Conservation (phyloP, 192 early-diverging fungal genomes). For the Coemansia sp. region DNA sequence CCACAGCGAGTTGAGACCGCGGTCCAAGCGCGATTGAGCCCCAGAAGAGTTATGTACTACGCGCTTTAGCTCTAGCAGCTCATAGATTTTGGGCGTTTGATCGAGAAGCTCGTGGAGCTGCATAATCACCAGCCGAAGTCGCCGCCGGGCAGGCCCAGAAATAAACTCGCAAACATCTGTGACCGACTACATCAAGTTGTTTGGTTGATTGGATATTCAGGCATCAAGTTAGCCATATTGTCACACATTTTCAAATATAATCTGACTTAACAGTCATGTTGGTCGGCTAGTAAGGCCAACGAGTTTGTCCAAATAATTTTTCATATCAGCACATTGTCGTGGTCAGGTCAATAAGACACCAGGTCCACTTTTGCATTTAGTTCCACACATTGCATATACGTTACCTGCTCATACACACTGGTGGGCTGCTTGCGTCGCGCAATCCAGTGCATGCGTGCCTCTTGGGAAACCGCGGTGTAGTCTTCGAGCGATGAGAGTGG, state of each 20-base stretch:
- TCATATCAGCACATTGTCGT: background rate
- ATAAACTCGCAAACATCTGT: conserved; percentile 42
- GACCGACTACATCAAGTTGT: conserved; percentile 14
- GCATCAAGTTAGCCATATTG: background rate
- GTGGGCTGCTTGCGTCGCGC: conserved; percentile 34
- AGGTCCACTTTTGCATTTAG: background rate
- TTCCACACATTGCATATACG: background rate
- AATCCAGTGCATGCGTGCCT: conserved; percentile 40
- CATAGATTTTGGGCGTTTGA: conserved; percentile 36
- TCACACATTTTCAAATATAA: no score
- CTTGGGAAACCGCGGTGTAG: conserved; percentile 20
- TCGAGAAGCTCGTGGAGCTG: conserved; percentile 42
- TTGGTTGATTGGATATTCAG: background rate
- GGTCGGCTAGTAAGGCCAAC: background rate
- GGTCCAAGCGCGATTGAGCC: conserved; percentile 29
- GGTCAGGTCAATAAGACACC: background rate
- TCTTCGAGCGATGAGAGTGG: conserved; percentile 24
- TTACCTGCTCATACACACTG: conserved; percentile 37
- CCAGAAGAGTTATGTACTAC: conserved; percentile 18
- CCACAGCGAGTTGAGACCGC: conserved; percentile 40
- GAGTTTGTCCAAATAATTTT: background rate
- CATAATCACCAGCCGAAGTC: conserved; percentile 37
- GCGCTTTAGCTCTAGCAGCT: conserved; percentile 29
- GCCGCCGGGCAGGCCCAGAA: conserved; percentile 29
- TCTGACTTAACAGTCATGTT: background rate